Evolutionary conservation across 2,329 filamentous ascomycete genomes (phyloP), one percentile per base, ranked within the genome.

Genomic region (Fusarium verrucosum): DNA sequence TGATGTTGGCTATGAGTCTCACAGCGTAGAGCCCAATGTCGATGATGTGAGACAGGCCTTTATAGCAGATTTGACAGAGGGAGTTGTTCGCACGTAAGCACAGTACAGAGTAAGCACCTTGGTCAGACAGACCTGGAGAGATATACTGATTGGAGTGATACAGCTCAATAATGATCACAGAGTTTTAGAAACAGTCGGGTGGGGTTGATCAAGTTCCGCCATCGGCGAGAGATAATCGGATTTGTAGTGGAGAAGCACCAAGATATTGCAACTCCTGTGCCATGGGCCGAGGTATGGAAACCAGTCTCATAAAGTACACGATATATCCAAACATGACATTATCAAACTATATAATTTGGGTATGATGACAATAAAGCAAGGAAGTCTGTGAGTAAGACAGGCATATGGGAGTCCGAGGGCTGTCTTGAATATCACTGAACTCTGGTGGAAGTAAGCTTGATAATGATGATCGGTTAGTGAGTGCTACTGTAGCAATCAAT

Each of bases 181-280:
- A 49, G 26, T 54, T 59, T 63, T 44, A 35, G 35, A 46, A 17
- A 23, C n/a, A 17, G 8, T 17, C 14, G 19, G 37, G 62, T 58
- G 57, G 65, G 62, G 65, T 65, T 66, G 22, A 23, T 22, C n/a
- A 19, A 63, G 35, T 58, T 66, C 55, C 58, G 59, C 30, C 44
- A 67, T 67, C 59, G 64, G 63, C 50, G 51, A 23, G 26, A 41
- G 17, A 50, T 26, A 43, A 35, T 20, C 28, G 36, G 30, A 40
- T 40, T 45, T 50, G 30, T 53, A 35, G 62, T 65, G 62, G 62
- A 38, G 62, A 61, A 58, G 43, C 28, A 28, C 30, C 8, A 25
- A 45, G 25, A n/a, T 22, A 25, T 30, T 38, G 17, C 35, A 22
- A 22, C 32, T 37, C 28, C 20, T 30, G 23, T 19, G 33, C 17